Base-by-base conservation (phyloP, 768 basidiomycete genomes). In the Chalciporus chontae region DNA sequence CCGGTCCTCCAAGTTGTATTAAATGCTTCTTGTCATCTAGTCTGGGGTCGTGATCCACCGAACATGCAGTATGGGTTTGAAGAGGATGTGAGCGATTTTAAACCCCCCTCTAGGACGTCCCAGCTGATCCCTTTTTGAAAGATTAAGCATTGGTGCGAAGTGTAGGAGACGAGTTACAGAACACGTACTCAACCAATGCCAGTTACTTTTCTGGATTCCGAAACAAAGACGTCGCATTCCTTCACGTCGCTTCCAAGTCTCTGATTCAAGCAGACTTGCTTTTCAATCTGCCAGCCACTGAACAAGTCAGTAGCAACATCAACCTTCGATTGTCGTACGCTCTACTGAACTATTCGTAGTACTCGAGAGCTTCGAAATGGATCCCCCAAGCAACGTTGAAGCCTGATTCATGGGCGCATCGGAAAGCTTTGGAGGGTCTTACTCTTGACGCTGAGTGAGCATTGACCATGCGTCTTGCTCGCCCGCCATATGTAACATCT, bases 151-250 rank as follows among this genome's bases (percentile, higher is more conserved):
- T 77, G 79, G 79, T 80, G 50, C 15, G 64, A 54, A 32, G 11
- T 13, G 4, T 34, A 38, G 4, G 29, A 32, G 21, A 17, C 7
- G 6, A 21, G 2, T 48, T 3, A 23, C n/a, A 5, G 19, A 36
- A 26, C 24, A n/a, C 15, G 19, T 26, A 43, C 37, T 47, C 17
- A 53, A 31, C 27, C 18, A 9, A 29, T 5, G 21, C 6, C 50
- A 85, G 84, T 57, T 87, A 85, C 60, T 88, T 89, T 62, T 73
- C 83, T 9, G 85, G 85, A 1, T 78, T 81, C 60, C 72, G 69
- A 52, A 90, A 89, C 62, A 86, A 88, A 61, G 92, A 94, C 46
- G 80, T 94, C 13, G 88, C 90, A 0, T 92, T 90, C 68, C 78
- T 86, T 51, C 92, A 95, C 60, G 68, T 72, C 11, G 71, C 78